These are phyloP conservation scores for Candida oleophila DNA, from an alignment of 805 yeast species.

Conservation along the genomic window DNA sequence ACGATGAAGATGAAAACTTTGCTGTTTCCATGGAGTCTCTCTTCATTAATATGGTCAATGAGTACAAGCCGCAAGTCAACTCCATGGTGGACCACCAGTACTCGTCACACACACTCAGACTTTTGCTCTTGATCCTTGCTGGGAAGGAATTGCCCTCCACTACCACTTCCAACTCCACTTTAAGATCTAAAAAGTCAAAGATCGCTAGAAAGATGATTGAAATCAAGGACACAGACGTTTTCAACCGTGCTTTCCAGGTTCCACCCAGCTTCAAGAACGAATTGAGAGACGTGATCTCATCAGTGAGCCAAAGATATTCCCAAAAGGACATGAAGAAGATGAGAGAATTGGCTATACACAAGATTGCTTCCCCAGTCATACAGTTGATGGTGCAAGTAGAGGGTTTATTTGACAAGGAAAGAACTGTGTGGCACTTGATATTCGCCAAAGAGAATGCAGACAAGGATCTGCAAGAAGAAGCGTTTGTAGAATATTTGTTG, in stretches of 20 bases:
- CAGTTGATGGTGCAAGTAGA: constrained; percentile 78
- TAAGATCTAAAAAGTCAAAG: constrained; percentile 80
- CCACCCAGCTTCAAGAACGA: constrained; percentile 68
- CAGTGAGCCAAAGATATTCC: neutral
- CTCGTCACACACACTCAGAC: constrained; percentile 83
- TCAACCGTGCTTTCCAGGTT: constrained; percentile 61
- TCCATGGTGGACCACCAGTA: constrained; percentile 72
- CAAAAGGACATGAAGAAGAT: constrained; percentile 37
- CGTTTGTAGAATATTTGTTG: constrained; percentile 79
- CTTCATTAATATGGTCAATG: constrained; percentile 63
- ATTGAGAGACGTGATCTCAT: constrained; percentile 30
- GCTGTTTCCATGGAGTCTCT: constrained; percentile 62
- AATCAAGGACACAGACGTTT: constrained; percentile 74
- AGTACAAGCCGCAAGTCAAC: constrained; percentile 57
- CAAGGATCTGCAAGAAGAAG: constrained; percentile 61
- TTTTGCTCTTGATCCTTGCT: constrained; percentile 66
- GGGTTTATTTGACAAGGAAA: constrained; percentile 73
- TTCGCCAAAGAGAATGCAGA: constrained; percentile 53
- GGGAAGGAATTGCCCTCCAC: constrained; percentile 80
- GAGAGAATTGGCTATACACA: constrained; percentile 75
- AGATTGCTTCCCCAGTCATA: constrained; percentile 83
- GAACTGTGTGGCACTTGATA: constrained; percentile 65
- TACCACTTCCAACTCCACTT: constrained; percentile 62
- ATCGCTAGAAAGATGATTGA: constrained; percentile 93
- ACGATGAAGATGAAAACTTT: constrained; percentile 35